Evolutionary conservation across 805 yeast species (phyloP), one percentile per base, ranked within the genome.

Genomic region (Suhomyces canberraensis): DNA sequence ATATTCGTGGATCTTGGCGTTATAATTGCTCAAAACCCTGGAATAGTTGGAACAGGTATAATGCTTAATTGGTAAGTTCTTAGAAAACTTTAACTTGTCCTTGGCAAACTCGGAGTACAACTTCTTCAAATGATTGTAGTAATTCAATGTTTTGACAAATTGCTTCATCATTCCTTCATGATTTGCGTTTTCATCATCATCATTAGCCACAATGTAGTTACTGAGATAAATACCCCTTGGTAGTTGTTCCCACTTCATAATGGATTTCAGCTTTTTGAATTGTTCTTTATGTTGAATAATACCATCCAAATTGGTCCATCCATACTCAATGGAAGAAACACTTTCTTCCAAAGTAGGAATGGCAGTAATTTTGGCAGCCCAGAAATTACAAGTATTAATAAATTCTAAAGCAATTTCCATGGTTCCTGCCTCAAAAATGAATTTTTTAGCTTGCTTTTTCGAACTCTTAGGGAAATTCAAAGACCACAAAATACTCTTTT

Each of bases 291-390:
- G 40, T 8, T 33, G 39, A 32, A 64, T 53, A 34, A 68, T 51
- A 1, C 48, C 48, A 29, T 62, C 66, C 40, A 68, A 45, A 45
- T 68, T 54, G 18, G 71, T 69, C 95, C 95, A 88, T 2, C 96
- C 96, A 54, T 78, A 88, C 54, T 89, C 95, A 40, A 81, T 75
- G 36, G 91, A 80, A 2, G 88, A 79, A 21, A 85, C 70, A 44
- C 83, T 79, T 37, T 79, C 82, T 50, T 81, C 84, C 40, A 59
- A 54, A 0, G 79, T 71, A 3, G 95, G 95, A 15, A 86, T 81
- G 11, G 89, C 82, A 5, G 95, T 82, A 25, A 84, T 74, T 46
- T 93, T 75, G 2, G 91, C 85, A 2, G 95, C 86, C 96, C 96
- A 89, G 56, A 85, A 89, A 58, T 88, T 89, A 60, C 93, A 81